These are phyloP conservation scores for Schizochytrium sp. DNA, from an alignment of 108 stramenopile genomes.

Conservation along the genomic window DNA sequence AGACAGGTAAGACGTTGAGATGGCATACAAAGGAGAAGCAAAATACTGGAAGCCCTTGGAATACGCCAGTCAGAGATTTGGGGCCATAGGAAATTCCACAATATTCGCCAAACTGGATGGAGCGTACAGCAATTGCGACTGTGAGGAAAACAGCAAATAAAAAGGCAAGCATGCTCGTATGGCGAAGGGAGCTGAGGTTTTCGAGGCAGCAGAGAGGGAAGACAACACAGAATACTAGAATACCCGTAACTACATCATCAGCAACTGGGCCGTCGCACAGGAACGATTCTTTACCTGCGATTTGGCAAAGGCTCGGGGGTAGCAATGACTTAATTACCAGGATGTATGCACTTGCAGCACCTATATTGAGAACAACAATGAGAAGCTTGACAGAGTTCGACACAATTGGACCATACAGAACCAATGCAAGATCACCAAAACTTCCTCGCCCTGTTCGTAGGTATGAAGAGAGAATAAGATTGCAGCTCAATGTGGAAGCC, in stretches of 20 bases:
- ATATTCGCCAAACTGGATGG: constrained; percentile 42
- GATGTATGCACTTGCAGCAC: constrained; percentile 48
- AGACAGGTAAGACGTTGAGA: constrained; percentile 53
- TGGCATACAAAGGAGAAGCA: constrained; percentile 54
- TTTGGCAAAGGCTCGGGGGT: constrained; percentile 40
- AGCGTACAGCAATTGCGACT: constrained; percentile 20
- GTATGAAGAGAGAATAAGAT: constrained; percentile 47
- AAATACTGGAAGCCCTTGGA: constrained; percentile 38
- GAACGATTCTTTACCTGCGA: neutral
- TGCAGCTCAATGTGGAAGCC: constrained; percentile 44
- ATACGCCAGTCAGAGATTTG: neutral
- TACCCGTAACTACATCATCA: constrained; percentile 48
- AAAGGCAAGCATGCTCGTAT: constrained; percentile 59
- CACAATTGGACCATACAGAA: neutral
- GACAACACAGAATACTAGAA: constrained; percentile 40
- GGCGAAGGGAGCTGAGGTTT: constrained; percentile 34
- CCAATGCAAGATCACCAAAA: constrained; percentile 33
- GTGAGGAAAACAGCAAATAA: constrained; percentile 59
- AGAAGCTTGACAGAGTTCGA: constrained; percentile 25
- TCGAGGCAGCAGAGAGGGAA: constrained; percentile 32
- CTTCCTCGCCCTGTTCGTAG: constrained; percentile 46
- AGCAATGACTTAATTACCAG: constrained; percentile 50
- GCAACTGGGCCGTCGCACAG: neutral
- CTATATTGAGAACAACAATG: constrained; percentile 44
- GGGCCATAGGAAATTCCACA: constrained; percentile 26